Evolutionary conservation across 768 basidiomycete species (phyloP).

Genomic region (Mycena metata): DNA sequence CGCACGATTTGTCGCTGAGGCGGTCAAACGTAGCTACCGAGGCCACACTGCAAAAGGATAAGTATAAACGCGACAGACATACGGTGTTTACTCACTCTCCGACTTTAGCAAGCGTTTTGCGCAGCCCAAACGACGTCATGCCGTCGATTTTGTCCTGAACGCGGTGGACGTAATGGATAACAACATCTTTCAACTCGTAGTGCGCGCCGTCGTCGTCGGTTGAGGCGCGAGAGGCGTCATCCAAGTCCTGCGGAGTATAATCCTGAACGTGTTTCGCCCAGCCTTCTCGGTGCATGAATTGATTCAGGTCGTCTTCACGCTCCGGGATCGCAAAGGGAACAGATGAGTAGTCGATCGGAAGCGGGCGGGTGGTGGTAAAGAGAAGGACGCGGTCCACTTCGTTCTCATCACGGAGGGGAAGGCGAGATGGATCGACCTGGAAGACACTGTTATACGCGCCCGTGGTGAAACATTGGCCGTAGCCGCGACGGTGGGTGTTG

Average conservation of each 20-base stretch:
- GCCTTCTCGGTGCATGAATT: neutral
- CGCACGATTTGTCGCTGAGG: neutral
- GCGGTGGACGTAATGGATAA: neutral
- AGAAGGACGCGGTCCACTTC: neutral
- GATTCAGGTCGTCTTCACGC: neutral
- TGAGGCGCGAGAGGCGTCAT: neutral
- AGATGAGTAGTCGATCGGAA: neutral
- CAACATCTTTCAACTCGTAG: neutral
- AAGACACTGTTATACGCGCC: neutral
- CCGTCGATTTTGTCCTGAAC: slow-evolving; percentile 33
- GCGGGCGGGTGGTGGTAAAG: neutral
- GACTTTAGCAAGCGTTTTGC: neutral
- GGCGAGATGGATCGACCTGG: neutral
- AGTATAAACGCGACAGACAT: neutral
- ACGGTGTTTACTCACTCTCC: neutral
- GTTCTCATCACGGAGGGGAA: neutral
- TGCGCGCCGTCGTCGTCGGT: neutral
- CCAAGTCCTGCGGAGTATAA: neutral
- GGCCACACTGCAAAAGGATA: neutral
- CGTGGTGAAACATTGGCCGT: neutral
- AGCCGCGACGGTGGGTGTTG: no score
- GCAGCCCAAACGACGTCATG: neutral
- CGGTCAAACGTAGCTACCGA: neutral
- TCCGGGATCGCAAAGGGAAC: neutral
- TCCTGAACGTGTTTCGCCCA: neutral